Evolutionary conservation across 192 early-diverging fungal species (phyloP).

Genomic region (Lunasporangiospora selenospora): DNA sequence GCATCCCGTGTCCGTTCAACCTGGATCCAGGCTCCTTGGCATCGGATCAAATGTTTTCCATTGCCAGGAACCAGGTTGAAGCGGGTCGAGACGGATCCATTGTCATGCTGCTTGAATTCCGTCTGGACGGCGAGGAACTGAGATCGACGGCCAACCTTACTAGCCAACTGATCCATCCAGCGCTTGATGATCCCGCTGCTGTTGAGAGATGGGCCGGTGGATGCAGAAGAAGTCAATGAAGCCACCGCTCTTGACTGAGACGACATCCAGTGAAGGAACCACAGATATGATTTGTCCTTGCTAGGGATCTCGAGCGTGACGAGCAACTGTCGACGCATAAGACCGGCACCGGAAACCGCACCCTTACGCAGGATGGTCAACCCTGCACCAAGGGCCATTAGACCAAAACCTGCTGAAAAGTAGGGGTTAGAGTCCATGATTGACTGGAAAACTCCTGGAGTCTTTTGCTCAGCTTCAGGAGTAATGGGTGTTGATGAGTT

Average conservation of each 20-base stretch:
- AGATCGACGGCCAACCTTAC: conserved; percentile 63
- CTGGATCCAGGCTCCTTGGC: conserved; percentile 82
- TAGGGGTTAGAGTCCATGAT: conserved; percentile 76
- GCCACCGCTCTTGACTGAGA: conserved; percentile 50
- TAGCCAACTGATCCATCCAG: conserved; percentile 49
- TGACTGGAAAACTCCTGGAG: conserved; percentile 19
- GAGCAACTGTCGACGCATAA: conserved; percentile 79
- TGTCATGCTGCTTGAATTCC: conserved; percentile 85
- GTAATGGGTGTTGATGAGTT: not conserved
- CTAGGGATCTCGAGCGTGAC: conserved; percentile 94
- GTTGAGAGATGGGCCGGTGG: conserved; percentile 27
- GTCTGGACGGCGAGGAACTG: conserved; percentile 91
- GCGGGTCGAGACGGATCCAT: conserved; percentile 82
- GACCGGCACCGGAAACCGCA: conserved; percentile 66
- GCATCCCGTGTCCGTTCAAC: conserved; percentile 83
- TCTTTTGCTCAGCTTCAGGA: conserved; percentile 9
- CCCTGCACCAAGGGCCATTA: conserved; percentile 87
- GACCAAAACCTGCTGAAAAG: conserved; percentile 93
- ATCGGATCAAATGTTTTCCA: conserved; percentile 88
- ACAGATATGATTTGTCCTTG: conserved; percentile 92
- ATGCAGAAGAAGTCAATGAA: conserved; percentile 16
- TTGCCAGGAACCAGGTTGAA: conserved; percentile 94
- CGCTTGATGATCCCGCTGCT: conserved; percentile 13
- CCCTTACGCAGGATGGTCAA: conserved; percentile 81
- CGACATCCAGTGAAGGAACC: conserved; percentile 95